phyloP scores from a whole-genome alignment of 306 rosid genomes.

The Fagus sylvatica region DNA sequence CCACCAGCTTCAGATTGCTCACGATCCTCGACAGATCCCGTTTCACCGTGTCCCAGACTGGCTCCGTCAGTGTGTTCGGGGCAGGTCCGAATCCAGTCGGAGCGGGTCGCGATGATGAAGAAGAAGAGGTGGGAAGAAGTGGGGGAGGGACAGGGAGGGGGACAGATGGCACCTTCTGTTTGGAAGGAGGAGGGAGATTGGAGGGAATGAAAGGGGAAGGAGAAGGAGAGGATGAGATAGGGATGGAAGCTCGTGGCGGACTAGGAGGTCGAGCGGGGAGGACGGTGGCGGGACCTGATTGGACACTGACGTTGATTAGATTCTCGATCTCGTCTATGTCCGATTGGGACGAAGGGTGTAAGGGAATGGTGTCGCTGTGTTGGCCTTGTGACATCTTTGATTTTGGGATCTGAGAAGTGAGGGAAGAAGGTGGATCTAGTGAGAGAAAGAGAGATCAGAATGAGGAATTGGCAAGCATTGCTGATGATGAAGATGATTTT shows the following conservation, averaged over 20 bases:
- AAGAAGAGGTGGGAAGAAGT: conserved; percentile 17
- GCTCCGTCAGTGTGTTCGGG: conserved; percentile 88
- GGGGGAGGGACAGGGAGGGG: conserved; percentile 45
- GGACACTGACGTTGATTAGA: conserved; percentile 72
- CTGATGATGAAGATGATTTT: too few species aligned
- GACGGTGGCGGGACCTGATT: conserved; percentile 60
- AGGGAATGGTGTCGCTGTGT: conserved; percentile 83
- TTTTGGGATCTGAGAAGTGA: conserved; percentile 4
- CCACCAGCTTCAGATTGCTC: conserved; percentile 90
- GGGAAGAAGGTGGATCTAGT: background rate
- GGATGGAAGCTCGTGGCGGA: conserved; percentile 88
- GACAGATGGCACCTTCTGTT: conserved; percentile 36
- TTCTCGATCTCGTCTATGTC: conserved; percentile 99
- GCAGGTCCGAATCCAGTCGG: conserved; percentile 69
- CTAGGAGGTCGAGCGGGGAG: conserved; percentile 74
- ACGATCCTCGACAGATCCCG: conserved; percentile 93
- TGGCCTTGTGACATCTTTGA: conserved; percentile 55
- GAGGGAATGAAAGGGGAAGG: conserved; percentile 39
- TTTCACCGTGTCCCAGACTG: conserved; percentile 95
- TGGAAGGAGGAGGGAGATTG: conserved; percentile 15
- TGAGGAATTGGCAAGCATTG: too few species aligned
- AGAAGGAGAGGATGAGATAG: conserved; percentile 59
- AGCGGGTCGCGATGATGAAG: background rate
- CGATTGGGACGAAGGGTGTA: conserved; percentile 86
- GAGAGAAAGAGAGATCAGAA: background rate